phyloP scores from a whole-genome alignment of 2,329 filamentous ascomycete species.

The Raffaelea albimanens region DNA sequence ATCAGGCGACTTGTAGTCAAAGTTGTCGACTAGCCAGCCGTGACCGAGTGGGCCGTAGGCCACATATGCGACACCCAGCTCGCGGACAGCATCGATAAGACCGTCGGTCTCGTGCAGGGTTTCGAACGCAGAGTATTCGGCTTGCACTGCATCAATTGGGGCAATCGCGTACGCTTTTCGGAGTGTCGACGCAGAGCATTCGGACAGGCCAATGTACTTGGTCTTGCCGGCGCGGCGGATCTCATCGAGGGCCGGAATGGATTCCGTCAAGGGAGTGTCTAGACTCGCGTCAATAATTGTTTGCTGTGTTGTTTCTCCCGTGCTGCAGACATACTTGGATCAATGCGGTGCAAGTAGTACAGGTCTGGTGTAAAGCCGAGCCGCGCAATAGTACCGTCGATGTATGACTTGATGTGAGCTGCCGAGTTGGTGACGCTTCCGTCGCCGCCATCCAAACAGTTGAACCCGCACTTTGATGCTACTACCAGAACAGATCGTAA shows the following conservation, averaged over 20 bases:
- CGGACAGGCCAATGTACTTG: conserved; percentile 35
- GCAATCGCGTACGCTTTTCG: conserved; percentile 31
- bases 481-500: background rate
- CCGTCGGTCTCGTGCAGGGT: conserved; percentile 32
- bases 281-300: no score
- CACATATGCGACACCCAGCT: conserved; percentile 42
- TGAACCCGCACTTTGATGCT: conserved; percentile 42
- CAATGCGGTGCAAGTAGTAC: conserved; percentile 16
- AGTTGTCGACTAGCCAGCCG: conserved; percentile 35
- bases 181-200: conserved; percentile 32
- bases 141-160: conserved; percentile 36
- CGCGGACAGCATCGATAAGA: conserved; percentile 28
- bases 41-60: conserved; percentile 51
- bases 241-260: conserved; percentile 35
- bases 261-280: conserved; percentile 33
- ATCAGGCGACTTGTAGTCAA: conserved; percentile 7
- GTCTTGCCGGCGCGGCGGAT: conserved; percentile 27
- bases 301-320: no score
- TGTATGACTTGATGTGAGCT: conserved; percentile 1
- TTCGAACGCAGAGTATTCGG: conserved; percentile 39
- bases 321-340: conserved; percentile 19
- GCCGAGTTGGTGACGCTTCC: conserved; percentile 13
- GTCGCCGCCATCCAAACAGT: conserved; percentile 9
- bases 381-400: conserved; percentile 3
- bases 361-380: conserved; percentile 2